Evolutionary conservation across 2,329 filamentous ascomycete genomes (phyloP).

Genomic region (Sporothrix dimorphospora): DNA sequence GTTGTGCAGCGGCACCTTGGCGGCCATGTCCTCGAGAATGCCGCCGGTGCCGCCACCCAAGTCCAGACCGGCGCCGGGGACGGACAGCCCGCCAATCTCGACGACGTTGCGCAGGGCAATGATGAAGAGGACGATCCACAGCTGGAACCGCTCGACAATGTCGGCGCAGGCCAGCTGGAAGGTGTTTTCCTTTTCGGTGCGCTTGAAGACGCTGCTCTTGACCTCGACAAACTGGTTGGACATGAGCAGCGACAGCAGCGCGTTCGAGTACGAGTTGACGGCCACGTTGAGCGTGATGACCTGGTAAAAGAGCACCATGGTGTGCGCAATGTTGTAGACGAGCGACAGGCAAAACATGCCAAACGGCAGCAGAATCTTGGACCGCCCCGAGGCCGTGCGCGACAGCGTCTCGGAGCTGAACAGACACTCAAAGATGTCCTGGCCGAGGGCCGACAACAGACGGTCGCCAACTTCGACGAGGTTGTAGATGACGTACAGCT

Average conservation of each 20-base stretch:
- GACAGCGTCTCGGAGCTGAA: constrained; percentile 93
- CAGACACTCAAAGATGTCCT: constrained; percentile 94
- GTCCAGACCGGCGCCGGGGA: constrained; percentile 57
- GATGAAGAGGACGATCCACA: constrained; percentile 96
- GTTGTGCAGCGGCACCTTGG: constrained; percentile 64
- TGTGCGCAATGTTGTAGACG: constrained; percentile 84
- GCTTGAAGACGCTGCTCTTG: constrained; percentile 98
- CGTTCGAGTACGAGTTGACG: constrained; percentile 98
- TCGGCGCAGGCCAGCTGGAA: constrained; percentile 97
- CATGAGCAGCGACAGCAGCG: constrained; percentile 84
- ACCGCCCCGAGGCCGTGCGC: constrained; percentile 82
- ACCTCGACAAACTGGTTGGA: constrained; percentile 99
- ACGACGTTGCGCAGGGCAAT: constrained; percentile 96
- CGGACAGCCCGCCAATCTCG: constrained; percentile 83
- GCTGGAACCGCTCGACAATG: constrained; percentile 93
- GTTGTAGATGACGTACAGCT: constrained; percentile 98
- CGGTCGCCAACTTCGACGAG: constrained; percentile 92
- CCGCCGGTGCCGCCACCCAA: constrained; percentile 44
- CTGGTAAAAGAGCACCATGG: constrained; percentile 90
- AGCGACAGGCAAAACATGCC: constrained; percentile 90
- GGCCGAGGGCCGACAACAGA: constrained; percentile 85
- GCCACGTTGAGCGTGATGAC: constrained; percentile 97
- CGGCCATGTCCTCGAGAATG: constrained; percentile 49
- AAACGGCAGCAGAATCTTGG: constrained; percentile 84
- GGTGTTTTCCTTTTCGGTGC: constrained; percentile 95